Percentiles rank a stretch among this genome's conserved stretches.
Conservation (phyloP, 2,329 filamentous ascomycete genomes). For the Sporothrix luriei region DNA sequence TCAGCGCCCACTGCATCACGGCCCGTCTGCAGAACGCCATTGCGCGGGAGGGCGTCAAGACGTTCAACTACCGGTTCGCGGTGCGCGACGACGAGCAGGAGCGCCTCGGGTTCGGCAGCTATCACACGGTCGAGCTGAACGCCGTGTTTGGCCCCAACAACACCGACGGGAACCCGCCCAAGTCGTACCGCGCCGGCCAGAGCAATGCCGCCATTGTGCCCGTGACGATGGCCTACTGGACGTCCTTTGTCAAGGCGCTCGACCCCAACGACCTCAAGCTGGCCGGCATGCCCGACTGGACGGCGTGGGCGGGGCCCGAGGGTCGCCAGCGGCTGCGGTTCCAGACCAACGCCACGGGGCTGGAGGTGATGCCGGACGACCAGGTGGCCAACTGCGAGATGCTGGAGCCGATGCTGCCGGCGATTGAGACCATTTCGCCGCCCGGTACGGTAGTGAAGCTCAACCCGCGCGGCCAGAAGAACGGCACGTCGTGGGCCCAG, state of each 20-base stretch:
- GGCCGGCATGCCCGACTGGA: slow-evolving; percentile 54
- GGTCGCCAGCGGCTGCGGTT: slow-evolving; percentile 47
- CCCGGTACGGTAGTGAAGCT: slow-evolving; percentile 34
- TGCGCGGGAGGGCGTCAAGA: slow-evolving; percentile 44
- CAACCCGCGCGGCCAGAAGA: slow-evolving; percentile 32
- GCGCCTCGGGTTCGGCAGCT: slow-evolving; percentile 61
- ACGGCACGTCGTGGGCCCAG: slow-evolving; percentile 33
- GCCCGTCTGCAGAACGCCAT: slow-evolving; percentile 40
- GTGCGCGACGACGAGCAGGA: slow-evolving; percentile 62
- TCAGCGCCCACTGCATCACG: slow-evolving; percentile 61
- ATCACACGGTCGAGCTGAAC: slow-evolving; percentile 66
- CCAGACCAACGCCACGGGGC: slow-evolving; percentile 46
- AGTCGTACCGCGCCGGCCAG: slow-evolving; percentile 56
- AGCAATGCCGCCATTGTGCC: slow-evolving; percentile 61
- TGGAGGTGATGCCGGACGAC: slow-evolving; percentile 49
- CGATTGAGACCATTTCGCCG: slow-evolving; percentile 36
- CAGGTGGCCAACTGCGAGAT: slow-evolving; percentile 38
- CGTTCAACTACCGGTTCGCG: slow-evolving; percentile 71
- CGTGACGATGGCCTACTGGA: slow-evolving; percentile 70
- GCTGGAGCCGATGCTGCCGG: slow-evolving; percentile 37
- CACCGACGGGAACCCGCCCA: slow-evolving; percentile 49
- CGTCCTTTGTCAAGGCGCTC: slow-evolving; percentile 66
- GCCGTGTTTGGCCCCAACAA: slow-evolving; percentile 69
- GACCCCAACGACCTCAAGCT: slow-evolving; percentile 62
- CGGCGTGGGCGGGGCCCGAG: slow-evolving; percentile 45